Conservation (phyloP, 2,329 filamentous ascomycete species). For the Sporothrix variecibatus region DNA sequence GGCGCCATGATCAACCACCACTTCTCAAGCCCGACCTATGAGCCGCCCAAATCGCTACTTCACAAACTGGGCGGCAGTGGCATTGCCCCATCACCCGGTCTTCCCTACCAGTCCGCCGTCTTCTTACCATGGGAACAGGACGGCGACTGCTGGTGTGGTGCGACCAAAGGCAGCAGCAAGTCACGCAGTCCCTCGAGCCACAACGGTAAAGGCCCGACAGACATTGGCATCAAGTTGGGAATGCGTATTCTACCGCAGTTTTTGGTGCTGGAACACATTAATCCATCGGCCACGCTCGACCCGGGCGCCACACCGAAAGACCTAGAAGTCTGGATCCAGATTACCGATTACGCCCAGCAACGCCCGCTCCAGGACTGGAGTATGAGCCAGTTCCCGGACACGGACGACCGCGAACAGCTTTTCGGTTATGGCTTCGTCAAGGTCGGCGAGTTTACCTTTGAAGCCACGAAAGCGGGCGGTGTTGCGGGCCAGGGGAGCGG, state of each 20-base stretch:
- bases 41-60: conserved; percentile 31
- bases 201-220: conserved; percentile 51
- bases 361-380: conserved; percentile 46
- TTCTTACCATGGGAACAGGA: conserved; percentile 72
- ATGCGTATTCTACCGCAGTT: conserved; percentile 65
- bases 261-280: conserved; percentile 72
- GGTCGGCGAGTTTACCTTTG: conserved; percentile 59
- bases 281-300: conserved; percentile 61
- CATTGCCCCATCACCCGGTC: conserved; percentile 21
- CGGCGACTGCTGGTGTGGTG: conserved; percentile 86
- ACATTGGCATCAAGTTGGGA: conserved; percentile 65
- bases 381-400: conserved; percentile 44
- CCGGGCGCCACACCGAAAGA: conserved; percentile 64
- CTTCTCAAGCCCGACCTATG: conserved; percentile 62
- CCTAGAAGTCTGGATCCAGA: conserved; percentile 69
- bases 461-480: conserved; percentile 46
- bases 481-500: conserved; percentile 41
- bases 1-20: conserved; percentile 65
- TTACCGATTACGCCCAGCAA: conserved; percentile 50
- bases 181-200: not conserved
- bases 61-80: conserved; percentile 24
- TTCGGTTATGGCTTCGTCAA: conserved; percentile 54
- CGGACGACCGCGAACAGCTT: conserved; percentile 31
- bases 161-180: conserved; percentile 34
- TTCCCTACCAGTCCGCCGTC: conserved; percentile 47